A percentile compares a stretch with the other conserved stretches of the same genome.
Evolutionary conservation across 2,329 filamentous ascomycete genomes (phyloP).

Genomic region (Davidsoniella australis): DNA sequence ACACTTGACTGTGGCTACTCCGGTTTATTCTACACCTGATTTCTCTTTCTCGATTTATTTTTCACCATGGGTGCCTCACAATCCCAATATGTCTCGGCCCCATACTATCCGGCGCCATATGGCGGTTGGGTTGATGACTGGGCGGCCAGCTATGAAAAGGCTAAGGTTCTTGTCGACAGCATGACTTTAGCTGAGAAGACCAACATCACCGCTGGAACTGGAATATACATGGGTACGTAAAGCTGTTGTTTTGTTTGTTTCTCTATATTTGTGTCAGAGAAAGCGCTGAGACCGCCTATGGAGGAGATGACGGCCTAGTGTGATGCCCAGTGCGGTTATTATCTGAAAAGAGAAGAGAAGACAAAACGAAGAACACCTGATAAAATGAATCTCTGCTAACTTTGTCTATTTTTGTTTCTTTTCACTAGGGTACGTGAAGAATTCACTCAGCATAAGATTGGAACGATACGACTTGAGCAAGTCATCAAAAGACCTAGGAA

Average conservation of each 20-base stretch:
- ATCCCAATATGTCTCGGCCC: constrained; percentile 24
- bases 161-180: constrained; percentile 46
- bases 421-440: constrained; percentile 1
- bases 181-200: constrained; percentile 73
- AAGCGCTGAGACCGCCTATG: too few relatives aligned
- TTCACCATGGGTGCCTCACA: constrained; percentile 5
- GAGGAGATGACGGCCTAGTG: too few relatives aligned
- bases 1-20: too few relatives aligned
- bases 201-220: constrained; percentile 56
- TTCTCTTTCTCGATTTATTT: not conserved
- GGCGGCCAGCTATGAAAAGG: constrained; percentile 53
- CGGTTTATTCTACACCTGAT: too few relatives aligned
- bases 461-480: too few relatives aligned
- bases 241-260: not conserved
- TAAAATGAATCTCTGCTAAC: not conserved
- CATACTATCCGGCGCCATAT: constrained; percentile 58
- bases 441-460: too few relatives aligned
- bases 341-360: too few relatives aligned
- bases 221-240: constrained; percentile 47
- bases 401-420: too few relatives aligned
- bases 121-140: constrained; percentile 56
- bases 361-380: too few relatives aligned
- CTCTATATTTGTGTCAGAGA: constrained; percentile 4
- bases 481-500: too few relatives aligned
- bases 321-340: too few relatives aligned